A percentile compares a stretch with the other conserved stretches of the same genome.
phyloP scores from a whole-genome alignment of 345 rosid genomes.

The Arabidopsis thaliana region DNA sequence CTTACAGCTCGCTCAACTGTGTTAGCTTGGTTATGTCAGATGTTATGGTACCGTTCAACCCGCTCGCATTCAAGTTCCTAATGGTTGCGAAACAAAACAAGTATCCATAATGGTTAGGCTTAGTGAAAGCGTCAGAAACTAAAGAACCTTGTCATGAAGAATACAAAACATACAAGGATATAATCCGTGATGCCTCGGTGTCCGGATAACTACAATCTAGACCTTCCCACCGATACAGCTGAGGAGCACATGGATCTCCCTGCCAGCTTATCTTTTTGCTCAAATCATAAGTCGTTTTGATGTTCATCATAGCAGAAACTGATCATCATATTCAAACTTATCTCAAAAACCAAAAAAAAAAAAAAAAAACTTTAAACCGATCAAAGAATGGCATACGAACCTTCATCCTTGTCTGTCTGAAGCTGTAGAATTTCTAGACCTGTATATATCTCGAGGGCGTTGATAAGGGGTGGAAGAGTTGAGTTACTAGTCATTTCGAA shows the following conservation, averaged over 20 bases:
- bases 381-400: constrained; percentile 17
- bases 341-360: background rate
- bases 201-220: constrained; percentile 45
- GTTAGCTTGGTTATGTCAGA: constrained; percentile 43
- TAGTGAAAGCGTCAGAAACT: background rate
- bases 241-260: constrained; percentile 59
- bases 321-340: background rate
- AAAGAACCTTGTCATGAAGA: constrained; percentile 6
- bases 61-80: constrained; percentile 48
- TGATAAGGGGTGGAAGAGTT: constrained; percentile 49
- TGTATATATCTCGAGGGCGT: constrained; percentile 44
- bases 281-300: constrained; percentile 51
- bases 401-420: constrained; percentile 37
- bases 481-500: constrained; percentile 35
- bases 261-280: constrained; percentile 48
- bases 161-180: constrained; percentile 54
- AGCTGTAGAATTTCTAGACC: constrained; percentile 25
- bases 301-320: constrained; percentile 47
- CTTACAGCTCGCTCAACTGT: constrained; percentile 50
- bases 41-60: constrained; percentile 46
- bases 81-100: background rate
- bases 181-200: constrained; percentile 39
- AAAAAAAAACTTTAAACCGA: too few species aligned
- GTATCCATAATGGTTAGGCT: background rate
- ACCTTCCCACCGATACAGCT: constrained; percentile 47